Base-by-base conservation (phyloP, 2,329 filamentous ascomycete species). In the Monosporascus sp. region DNA sequence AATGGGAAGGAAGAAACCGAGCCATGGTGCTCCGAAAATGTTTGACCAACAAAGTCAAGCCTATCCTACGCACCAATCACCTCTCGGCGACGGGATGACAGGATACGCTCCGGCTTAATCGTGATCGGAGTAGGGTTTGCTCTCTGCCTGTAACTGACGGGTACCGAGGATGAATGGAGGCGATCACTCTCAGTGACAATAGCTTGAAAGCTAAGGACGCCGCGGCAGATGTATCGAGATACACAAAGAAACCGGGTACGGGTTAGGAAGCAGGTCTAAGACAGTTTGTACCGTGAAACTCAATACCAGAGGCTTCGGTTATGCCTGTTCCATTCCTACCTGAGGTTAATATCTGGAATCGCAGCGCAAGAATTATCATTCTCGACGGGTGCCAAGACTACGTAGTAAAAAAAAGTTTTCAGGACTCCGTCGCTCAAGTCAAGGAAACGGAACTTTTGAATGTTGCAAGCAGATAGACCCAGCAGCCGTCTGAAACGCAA, bases 51-150 rank as follows among this genome's bases (percentile, higher is more conserved):
- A 89, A 90, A 96, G 90, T 96, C 92, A 96, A 96, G 83, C 90
- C 78, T 81, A 86, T 84, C 87, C 90, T 88, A 96, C 85, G 86
- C 89, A 88, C 84, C 85, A 78, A 74, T 71, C 71, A 78, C 83
- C 88, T 95, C 75, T 96, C 89, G 77, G 82, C 74, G 75, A 77
- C 78, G 79, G 84, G 81, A 84, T 86, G 89, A 82, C 86, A 92
- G 85, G 86, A 87, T 86, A 83, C 84, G 89, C 91, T 96, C 92
- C 92, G 91, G 92, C 92, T 97, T 96, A 96, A 94, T 96, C 87
- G 90, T 87, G 89, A 90, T 90, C 88, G 55, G 54, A 56, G 62
- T 52, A 66, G 60, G 56, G 56, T 71, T 81, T 82, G 70, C 72
- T 96, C 82, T 96, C 78, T 87, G 91, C 91, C 89, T 81, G 72